Evolutionary conservation across 768 basidiomycete genomes (phyloP).

Genomic region (Xanthoconium stramineum): DNA sequence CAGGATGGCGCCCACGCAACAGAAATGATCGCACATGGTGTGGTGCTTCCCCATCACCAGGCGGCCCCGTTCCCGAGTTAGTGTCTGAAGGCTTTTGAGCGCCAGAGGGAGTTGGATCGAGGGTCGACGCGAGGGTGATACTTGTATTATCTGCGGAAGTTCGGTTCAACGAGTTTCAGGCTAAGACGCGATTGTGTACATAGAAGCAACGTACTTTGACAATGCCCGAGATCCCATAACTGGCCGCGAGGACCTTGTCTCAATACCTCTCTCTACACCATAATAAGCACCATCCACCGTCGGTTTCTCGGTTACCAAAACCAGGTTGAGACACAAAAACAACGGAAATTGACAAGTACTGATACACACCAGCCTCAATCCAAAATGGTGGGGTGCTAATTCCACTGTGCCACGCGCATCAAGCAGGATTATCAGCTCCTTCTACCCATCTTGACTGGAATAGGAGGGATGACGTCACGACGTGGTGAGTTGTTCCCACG

Average conservation of each 20-base stretch:
- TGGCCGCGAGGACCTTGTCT: constrained; percentile 85
- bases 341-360: background rate
- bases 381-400: constrained; percentile 85
- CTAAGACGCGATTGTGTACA: background rate
- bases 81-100: constrained; percentile 19
- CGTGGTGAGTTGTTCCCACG: too few species aligned
- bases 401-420: constrained; percentile 89
- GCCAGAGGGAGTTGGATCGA: constrained; percentile 39
- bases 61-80: constrained; percentile 15
- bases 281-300: constrained; percentile 89
- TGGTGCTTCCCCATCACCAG: constrained; percentile 35
- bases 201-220: constrained; percentile 58
- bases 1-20: constrained; percentile 94
- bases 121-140: constrained; percentile 70
- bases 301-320: constrained; percentile 69
- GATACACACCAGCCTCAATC: constrained; percentile 74
- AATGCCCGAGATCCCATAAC: constrained; percentile 65
- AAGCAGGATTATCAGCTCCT: constrained; percentile 64
- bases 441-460: constrained; percentile 57
- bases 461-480: too few species aligned
- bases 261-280: constrained; percentile 98
- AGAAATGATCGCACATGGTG: constrained; percentile 67
- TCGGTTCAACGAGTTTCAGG: background rate
- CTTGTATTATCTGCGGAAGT: constrained; percentile 62
- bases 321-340: constrained; percentile 27